Base-by-base conservation (phyloP, 768 basidiomycete species). In the Pleurotus citrinopileatus region DNA sequence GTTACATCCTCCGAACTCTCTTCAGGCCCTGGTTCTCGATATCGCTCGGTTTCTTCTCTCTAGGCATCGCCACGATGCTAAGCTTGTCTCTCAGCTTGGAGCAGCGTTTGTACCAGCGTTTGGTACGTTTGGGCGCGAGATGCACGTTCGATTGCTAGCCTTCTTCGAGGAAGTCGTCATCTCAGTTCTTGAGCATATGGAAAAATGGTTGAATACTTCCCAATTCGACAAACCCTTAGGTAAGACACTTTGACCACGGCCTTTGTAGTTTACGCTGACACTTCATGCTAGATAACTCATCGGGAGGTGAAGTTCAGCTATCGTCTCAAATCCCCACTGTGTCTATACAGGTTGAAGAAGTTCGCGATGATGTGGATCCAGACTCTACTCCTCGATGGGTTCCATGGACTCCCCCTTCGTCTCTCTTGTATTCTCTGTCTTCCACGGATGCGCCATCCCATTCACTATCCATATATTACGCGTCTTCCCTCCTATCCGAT, bases 91-190 rank as follows among this genome's bases (percentile, higher is more conserved):
- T 4, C 77, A 79, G 40, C 79, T 92, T 50, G 84, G 80, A 0
- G 79, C 84, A 52, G 83, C 85, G 13, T 68, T 91, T 52, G 77
- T 92, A n/a, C 88, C 87, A 4, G 86, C 87, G 0, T 86, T 94
- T 58, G 72, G 76, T 27, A 83, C 86, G 22, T 92, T 92, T 69
- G 74, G 67, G 3, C 63, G 67, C 15, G 80, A 77, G 56, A 87
- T 91, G 83, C 74, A 82, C 55, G 68, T 75, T 13, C 76, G 86
- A 7, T 67, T 93, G 6, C 70, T 91, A 38, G 68, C 70, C 2
- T 90, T 91, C 67, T 89, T 90, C 56, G 85, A 91, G 56, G 77
- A 78, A 22, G 72, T 74, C 17, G 68, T 89, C 23, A 60, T 91
- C 12, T 36, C 34, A 13, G 27, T 37, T 20, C 22, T 51, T 5